A percentile compares a stretch with the other conserved stretches of the same genome.
Conservation (phyloP, 306 rosid species). For the Ziziphus jujuba region DNA sequence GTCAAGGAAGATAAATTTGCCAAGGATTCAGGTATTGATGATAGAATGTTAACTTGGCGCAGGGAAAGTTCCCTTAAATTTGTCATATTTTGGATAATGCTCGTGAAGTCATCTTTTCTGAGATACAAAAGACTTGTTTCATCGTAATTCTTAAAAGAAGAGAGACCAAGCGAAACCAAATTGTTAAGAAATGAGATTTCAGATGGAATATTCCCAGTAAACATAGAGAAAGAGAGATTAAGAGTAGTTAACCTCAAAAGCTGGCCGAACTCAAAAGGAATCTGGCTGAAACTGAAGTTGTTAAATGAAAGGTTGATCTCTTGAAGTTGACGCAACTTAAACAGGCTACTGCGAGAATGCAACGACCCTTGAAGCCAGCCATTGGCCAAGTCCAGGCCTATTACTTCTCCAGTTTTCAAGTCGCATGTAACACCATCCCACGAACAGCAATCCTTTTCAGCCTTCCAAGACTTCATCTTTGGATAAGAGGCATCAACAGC, state of each 20-base stretch:
- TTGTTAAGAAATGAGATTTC: not conserved
- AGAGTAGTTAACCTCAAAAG: too few relatives aligned
- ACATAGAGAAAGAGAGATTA: too few relatives aligned
- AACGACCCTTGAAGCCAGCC: constrained; percentile 1
- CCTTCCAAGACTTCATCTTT: not conserved
- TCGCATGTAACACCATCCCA: not conserved
- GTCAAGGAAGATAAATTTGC: constrained; percentile 7
- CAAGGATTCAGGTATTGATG: constrained; percentile 6
- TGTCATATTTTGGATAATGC: not conserved
- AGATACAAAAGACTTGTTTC: not conserved
- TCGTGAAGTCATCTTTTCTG: not conserved
- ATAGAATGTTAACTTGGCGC: not conserved
- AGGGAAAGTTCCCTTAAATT: constrained; percentile 1
- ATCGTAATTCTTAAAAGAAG: not conserved
- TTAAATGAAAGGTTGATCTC: not conserved
- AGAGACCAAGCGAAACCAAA: too few relatives aligned
- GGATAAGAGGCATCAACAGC: not conserved
- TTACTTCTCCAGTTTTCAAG: not conserved
- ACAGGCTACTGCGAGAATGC: not conserved
- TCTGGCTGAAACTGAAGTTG: not conserved
- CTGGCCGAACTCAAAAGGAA: not conserved
- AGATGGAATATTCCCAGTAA: too few relatives aligned
- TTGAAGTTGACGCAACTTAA: not conserved
- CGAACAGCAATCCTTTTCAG: not conserved
- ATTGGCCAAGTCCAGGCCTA: not conserved